Base-by-base conservation (phyloP, 2,329 filamentous ascomycete species). In the Trichoderma atrobrunneum region DNA sequence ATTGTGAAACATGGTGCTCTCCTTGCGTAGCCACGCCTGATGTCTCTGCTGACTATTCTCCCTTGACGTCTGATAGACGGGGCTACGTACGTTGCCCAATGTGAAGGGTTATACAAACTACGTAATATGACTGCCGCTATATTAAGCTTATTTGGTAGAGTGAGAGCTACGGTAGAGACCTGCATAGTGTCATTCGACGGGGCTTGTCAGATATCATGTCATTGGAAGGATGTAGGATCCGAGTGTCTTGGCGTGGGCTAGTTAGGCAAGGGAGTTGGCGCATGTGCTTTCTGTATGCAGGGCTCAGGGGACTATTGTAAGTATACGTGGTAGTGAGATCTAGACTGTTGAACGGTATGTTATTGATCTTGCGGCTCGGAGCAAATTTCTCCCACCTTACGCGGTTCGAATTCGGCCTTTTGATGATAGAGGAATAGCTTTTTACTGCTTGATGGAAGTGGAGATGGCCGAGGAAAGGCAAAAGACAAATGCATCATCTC, bases 61-160 rank as follows among this genome's bases (percentile, higher is more conserved):
- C 57, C 43, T 61, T 36, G 39, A 43, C 14, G 51, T 7, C 21
- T 54, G 21, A 34, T 32, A 32, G 34, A 30, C 65, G 12, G 39
- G 28, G 10, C 14, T 11, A 16, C n/a, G 24, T 18, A 60, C 24
- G 18, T 18, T n/a, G 16, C 1, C 11, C 26, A 36, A 16, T 21
- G 36, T 24, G 36, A 34, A 30, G 36, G 36, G 56, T 60, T n/a
- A 5, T 11, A 69, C 65, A 60, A 11, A 60, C 54, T 61, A 69
- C 65, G 65, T 69, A 69, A 69, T 60, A 48, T 51, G 36, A 51
- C 36, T 26, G 5, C 14, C 28, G 65, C 18, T 14, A 26, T 3
- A 12, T 60, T 69, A 69, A 69, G 65, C 65, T 69, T 69, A 60
- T 48, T 51, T 51, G 16, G n/a, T 34, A 32, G 26, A n/a, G 18